A percentile compares a stretch with the other conserved stretches of the same genome.
Conservation (phyloP, 805 yeast species). For the Martiniozyma abietophila region DNA sequence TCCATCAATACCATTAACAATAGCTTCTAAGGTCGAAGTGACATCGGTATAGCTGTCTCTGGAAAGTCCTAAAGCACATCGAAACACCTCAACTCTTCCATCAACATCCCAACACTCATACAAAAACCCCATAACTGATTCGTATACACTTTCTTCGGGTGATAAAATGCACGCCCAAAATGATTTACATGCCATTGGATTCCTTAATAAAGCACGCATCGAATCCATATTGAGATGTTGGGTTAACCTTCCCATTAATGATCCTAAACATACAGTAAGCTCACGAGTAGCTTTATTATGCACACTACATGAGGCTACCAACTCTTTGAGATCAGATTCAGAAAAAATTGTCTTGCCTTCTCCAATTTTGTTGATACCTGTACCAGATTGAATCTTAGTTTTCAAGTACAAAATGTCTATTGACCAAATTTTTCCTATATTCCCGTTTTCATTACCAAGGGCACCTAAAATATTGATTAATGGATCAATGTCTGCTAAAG, state of each 20-base stretch:
- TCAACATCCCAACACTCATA: constrained; percentile 73
- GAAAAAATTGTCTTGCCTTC: constrained; percentile 1
- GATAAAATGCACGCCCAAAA: constrained; percentile 71
- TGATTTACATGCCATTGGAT: constrained; percentile 42
- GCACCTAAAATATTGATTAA: constrained; percentile 2
- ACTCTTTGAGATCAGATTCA: constrained; percentile 15
- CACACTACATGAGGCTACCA: constrained; percentile 19
- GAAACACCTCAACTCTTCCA: constrained; percentile 73
- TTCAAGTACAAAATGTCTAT: constrained; percentile 10
- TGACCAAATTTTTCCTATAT: constrained; percentile 6
- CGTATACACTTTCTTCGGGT: constrained; percentile 47
- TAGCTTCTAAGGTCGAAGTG: constrained; percentile 29
- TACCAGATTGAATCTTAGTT: constrained; percentile 6
- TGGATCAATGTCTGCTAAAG: not conserved
- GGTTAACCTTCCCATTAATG: constrained; percentile 19
- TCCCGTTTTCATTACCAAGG: not conserved
- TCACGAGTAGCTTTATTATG: constrained; percentile 20
- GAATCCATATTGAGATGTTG: constrained; percentile 16
- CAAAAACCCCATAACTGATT: constrained; percentile 60
- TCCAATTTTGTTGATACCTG: not conserved
- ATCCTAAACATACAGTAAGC: constrained; percentile 16
- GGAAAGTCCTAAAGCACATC: constrained; percentile 34
- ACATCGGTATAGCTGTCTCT: not conserved
- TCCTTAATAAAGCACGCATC: constrained; percentile 29
- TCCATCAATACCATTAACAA: constrained; percentile 36